These are phyloP conservation scores for Lachnellula arida DNA, from an alignment of 2,329 filamentous ascomycete genomes.

Conservation along the genomic window DNA sequence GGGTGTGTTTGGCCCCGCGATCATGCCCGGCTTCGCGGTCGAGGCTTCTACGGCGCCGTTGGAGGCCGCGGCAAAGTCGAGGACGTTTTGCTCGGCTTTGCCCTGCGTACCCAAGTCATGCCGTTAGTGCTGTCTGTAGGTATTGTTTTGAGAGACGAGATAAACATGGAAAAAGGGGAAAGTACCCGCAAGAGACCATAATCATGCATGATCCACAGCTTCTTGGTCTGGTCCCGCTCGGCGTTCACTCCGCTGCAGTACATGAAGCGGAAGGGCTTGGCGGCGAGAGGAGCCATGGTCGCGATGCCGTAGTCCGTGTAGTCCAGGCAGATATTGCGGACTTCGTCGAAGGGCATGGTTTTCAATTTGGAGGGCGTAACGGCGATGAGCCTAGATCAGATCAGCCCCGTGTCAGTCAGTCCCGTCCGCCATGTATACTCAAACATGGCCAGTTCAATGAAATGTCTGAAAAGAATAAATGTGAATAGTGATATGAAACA, in stretches of 20 bases:
- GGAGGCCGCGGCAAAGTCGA: constrained; percentile 38
- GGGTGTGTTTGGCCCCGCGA: constrained; percentile 30
- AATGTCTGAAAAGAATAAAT: no score
- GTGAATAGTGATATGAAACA: no score
- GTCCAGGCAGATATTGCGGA: constrained; percentile 38
- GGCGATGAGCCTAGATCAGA: constrained; percentile 35
- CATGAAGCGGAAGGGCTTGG: constrained; percentile 41
- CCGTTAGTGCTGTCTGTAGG: no score
- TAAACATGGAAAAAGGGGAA: no score
- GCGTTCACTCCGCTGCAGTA: constrained; percentile 44
- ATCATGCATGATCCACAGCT: constrained; percentile 13
- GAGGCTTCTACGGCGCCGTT: constrained; percentile 35
- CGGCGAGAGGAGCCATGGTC: constrained; percentile 28
- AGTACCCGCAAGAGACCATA: no score
- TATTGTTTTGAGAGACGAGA: no score
- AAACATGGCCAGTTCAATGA: no score
- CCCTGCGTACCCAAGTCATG: constrained; percentile 37
- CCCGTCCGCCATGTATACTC: no score
- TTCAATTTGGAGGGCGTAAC: constrained; percentile 37
- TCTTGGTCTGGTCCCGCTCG: constrained; percentile 43
- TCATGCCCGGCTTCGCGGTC: constrained; percentile 41
- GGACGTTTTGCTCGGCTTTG: constrained; percentile 40
- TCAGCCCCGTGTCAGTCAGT: no score
- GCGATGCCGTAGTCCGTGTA: constrained; percentile 34
- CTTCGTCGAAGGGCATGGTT: constrained; percentile 32